Conservation (phyloP, 2,329 filamentous ascomycete species). For the Helotiales sp. region DNA sequence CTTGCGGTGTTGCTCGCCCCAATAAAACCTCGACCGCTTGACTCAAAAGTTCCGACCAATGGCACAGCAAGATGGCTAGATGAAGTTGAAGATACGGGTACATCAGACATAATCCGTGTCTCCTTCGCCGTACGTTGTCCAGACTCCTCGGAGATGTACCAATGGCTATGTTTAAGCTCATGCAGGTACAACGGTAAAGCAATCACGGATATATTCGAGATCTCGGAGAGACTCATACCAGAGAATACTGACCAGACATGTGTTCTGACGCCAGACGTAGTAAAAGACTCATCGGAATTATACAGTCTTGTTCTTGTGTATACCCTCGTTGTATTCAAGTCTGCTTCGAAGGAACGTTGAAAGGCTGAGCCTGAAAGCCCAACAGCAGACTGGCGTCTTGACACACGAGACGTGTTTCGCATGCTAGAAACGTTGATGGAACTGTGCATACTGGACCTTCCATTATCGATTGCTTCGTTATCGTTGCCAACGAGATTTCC, state of each 20-base stretch:
- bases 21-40: too few species aligned
- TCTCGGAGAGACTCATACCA: neutral
- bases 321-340: neutral
- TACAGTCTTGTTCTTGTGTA: neutral
- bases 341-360: neutral
- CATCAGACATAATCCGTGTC: too few species aligned
- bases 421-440: neutral
- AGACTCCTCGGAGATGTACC: too few species aligned
- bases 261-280: neutral
- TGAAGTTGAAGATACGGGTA: too few species aligned
- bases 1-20: too few species aligned
- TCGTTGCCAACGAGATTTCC: neutral
- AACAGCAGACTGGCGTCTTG: neutral
- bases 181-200: neutral
- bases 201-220: neutral
- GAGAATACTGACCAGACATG: neutral
- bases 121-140: too few species aligned
- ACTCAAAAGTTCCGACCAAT: too few species aligned
- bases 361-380: neutral
- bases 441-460: neutral
- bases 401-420: too few species aligned
- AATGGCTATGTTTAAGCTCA: neutral
- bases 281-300: neutral
- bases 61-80: too few species aligned
- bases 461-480: neutral